A percentile compares a stretch with the other conserved stretches of the same genome.
Conservation (phyloP, 2,329 filamentous ascomycete genomes). For the Penicillium sp. region DNA sequence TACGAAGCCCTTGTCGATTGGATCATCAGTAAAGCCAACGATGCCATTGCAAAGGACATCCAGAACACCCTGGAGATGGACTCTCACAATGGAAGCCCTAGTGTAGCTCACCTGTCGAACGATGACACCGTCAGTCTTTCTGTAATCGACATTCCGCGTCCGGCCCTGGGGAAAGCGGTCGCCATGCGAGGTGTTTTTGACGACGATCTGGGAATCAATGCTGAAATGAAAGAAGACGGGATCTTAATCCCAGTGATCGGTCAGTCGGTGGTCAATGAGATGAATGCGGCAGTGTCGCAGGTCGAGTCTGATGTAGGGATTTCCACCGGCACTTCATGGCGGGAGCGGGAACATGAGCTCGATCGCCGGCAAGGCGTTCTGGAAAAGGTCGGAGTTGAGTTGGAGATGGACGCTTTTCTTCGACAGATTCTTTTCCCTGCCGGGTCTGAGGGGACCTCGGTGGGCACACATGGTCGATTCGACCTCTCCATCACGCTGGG, state of each 20-base stretch:
- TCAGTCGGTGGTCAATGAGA: slow-evolving; percentile 79
- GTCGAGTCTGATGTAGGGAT: slow-evolving; percentile 75
- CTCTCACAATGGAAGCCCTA: slow-evolving; percentile 58
- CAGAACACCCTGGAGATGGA: slow-evolving; percentile 58
- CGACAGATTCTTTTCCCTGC: slow-evolving; percentile 75
- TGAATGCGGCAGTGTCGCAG: slow-evolving; percentile 72
- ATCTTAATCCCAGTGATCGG: slow-evolving; percentile 67
- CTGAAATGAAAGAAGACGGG: slow-evolving; percentile 95
- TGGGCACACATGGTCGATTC: slow-evolving; percentile 72
- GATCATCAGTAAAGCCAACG: slow-evolving; percentile 84
- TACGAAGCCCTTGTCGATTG: slow-evolving; percentile 95
- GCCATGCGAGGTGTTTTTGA: slow-evolving; percentile 88
- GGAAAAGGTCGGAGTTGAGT: slow-evolving; percentile 78
- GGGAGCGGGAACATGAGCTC: slow-evolving; percentile 69
- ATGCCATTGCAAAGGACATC: slow-evolving; percentile 72
- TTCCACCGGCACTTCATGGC: slow-evolving; percentile 58
- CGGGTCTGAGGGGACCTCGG: slow-evolving; percentile 67
- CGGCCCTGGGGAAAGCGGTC: slow-evolving; percentile 77
- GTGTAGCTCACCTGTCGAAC: slow-evolving; percentile 59
- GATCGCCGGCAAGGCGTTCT: slow-evolving; percentile 78
- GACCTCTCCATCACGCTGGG: slow-evolving; percentile 68
- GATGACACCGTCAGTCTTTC: slow-evolving; percentile 85
- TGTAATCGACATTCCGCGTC: slow-evolving; percentile 76
- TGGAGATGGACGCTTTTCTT: slow-evolving; percentile 76
- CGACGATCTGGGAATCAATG: slow-evolving; percentile 84